Base-by-base conservation (phyloP, 192 early-diverging fungal genomes). In the Backusella morwellensis region DNA sequence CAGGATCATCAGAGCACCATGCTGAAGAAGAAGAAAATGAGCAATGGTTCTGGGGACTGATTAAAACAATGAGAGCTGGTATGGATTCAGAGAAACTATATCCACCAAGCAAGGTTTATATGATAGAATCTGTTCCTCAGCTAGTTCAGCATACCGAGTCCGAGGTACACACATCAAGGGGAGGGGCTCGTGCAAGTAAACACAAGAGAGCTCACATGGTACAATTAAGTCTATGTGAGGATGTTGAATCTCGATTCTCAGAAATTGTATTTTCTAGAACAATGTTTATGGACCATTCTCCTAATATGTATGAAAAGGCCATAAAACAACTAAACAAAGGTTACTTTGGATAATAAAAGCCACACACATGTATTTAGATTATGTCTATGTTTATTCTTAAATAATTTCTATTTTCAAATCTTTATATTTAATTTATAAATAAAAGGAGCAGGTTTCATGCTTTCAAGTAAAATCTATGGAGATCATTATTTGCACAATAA, bases 41-140 rank as follows among this genome's bases (percentile, higher is more conserved):
- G 29, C 88, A 95, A 75, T 96, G 94, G 93, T 91, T 92, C 71
- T 93, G 93, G 92, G 91, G 92, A 8, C 79, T 94, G 50, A 87
- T 94, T 74, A 94, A 94, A 75, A 94, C 94, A 0, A 85, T 96
- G 82, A 81, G 93, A 1, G 93, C 95, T 1, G 92, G 90, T 63
- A 96, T 96, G 95, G 81, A 86, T 56, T 89, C 91, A 26, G 95
- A 95, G 54, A 96, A 96, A 72, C 85, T 96, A 17, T 96, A 93
- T 75, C 94, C 94, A 23, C 91, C 93, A 0, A 91, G 91, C 0
- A 90, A 89, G 7, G 90, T 95, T 19, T 96, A 88, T 63, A 85
- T 81, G 68, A 77, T 92, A 47, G 86, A 86, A 40, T 85, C 88
- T 1, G 84, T 85, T 35, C 91, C 72, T 63, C 91, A 85, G 69